Evolutionary conservation across 1,284 basidiomycete species (phyloP).

Genomic region (Boletus albobrunnescens): DNA sequence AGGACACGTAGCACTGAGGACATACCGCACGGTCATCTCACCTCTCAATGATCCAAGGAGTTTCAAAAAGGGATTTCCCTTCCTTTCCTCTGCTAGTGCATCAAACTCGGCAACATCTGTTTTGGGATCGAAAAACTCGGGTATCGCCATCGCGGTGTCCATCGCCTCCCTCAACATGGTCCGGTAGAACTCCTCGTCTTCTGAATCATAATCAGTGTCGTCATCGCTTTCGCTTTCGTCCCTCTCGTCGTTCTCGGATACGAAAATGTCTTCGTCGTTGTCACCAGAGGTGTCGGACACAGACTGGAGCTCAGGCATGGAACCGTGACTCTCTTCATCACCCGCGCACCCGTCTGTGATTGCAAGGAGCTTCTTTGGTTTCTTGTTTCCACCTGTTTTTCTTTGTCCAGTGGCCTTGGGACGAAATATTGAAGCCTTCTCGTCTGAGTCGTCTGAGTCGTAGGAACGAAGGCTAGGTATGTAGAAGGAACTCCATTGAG

Average conservation of each 20-base stretch:
- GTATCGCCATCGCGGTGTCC: slow-evolving; percentile 55
- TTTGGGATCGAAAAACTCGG: slow-evolving; percentile 51
- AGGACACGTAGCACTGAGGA: slow-evolving; percentile 1
- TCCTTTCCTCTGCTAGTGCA: slow-evolving; percentile 47
- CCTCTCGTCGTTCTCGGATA: slow-evolving; percentile 37
- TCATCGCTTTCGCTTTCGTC: slow-evolving; percentile 41
- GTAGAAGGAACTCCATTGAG: slow-evolving; percentile 57
- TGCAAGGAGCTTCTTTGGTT: slow-evolving; percentile 42
- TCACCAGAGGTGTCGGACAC: slow-evolving; percentile 55
- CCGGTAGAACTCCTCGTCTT: slow-evolving; percentile 61
- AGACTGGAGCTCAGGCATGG: slow-evolving; percentile 62
- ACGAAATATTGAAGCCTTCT: slow-evolving; percentile 8
- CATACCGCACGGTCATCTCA: slow-evolving; percentile 23
- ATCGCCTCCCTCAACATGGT: slow-evolving; percentile 65
- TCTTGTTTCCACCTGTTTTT: slow-evolving; percentile 26
- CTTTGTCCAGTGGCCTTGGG: slow-evolving; percentile 23
- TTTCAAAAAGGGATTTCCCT: slow-evolving; percentile 71
- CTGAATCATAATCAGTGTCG: slow-evolving; percentile 57
- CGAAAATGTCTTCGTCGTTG: slow-evolving; percentile 29
- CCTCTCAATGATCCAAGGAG: slow-evolving; percentile 68
- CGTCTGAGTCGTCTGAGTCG: slow-evolving; percentile 21
- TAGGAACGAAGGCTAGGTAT: slow-evolving; percentile 27
- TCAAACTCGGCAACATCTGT: slow-evolving; percentile 41
- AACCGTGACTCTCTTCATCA: slow-evolving; percentile 42
- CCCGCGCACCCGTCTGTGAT: slow-evolving; percentile 43